Evolutionary conservation across 495 filamentous ascomycete genomes (phyloP), one percentile per base, ranked within the genome.

Genomic region (Staphylotrichum tortipilum): DNA sequence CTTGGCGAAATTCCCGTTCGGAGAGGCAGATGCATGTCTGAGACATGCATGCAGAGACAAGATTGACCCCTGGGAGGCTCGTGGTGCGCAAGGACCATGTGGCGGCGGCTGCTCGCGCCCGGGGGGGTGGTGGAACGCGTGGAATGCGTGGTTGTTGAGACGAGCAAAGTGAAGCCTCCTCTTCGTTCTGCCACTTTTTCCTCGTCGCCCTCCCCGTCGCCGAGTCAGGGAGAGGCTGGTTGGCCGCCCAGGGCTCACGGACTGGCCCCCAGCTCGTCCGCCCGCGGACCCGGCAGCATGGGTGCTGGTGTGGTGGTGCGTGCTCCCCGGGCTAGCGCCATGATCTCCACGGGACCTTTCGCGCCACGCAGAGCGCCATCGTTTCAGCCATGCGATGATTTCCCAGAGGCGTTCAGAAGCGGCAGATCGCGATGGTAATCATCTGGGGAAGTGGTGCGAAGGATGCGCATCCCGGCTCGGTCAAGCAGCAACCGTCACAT

Each of bases 341-440:
- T 58, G 58, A 61, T 58, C 58, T 35, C 30, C 55, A 36, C 46
- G 24, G 44, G 39, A 39, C 35, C 28, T 28, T 38, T 48, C 50
- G 48, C 61, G 59, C 61, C 61, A 59, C 39, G 45, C 41, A 44
- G 38, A 34, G 42, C 42, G 38, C 48, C 53, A 42, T 48, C 24
- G 53, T 56, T 56, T 56, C 48, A 52, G 48, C 43, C 43, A 46
- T 45, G 24, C 17, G 11, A 31, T 44, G 39, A 39, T 38, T 44
- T 18, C 48, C 22, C 23, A 21, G 49, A 44, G 34, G 49, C 42
- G 21, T 14, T 21, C n/a, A 30, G 30, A 23, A 37, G 36, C 44
- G 37, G 44, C 15, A 26, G 23, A 33, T 46, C 34, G 14, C 31
- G 30, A 49, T 34, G 50, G 33, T 36, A 30, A 44, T 50, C 41